Evolutionary conservation across 2,329 filamentous ascomycete genomes (phyloP), one percentile per base, ranked within the genome.

Genomic region (Ophiosphaerella korrae): DNA sequence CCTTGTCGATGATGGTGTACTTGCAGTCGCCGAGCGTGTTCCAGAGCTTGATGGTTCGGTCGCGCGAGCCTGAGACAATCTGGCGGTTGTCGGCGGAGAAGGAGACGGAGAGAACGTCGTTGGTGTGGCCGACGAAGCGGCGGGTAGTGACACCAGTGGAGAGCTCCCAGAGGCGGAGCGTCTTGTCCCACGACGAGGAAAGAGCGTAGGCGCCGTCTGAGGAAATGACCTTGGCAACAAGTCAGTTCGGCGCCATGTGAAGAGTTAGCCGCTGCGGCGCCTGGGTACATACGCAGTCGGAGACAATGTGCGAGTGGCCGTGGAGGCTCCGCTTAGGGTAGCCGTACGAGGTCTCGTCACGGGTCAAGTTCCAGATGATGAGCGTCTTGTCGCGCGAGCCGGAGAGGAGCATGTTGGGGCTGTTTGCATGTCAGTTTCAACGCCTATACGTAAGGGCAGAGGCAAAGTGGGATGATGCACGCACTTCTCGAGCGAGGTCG

Each of bases 11-110:
- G 85, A 99, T 97, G 84, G 93, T 99, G 88, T 88, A 99, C 87
- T 99, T 99, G 92, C 94, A 99, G 88, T 99, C 94, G 82, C 94
- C 94, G 67, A 99, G 91, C 73, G 94, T 99, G 87, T 99, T 99
- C 94, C 94, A 99, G 74, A 99, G 88, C 90, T 97, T 99, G 87
- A 99, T 97, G 76, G 90, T 91, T 79, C 92, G 89, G 85, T 99
- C 94, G 79, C 94, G 92, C 64, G 94, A 97, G 68, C 92, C 94
- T 67, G 94, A 97, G 74, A 97, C 94, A 81, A 99, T 97, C 86
- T 97, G 94, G 78, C 94, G 90, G 90, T 97, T 97, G 86, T 99
- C 94, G 87, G 94, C 94, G 73, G 94, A 97, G 90, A 99, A 99
- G 71, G 92, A 97, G 79, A 99, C 94, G 79, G 93, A 97, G 77